These are phyloP conservation scores for Geosmithia putterillii DNA, from an alignment of 2,329 filamentous ascomycete genomes.

Conservation along the genomic window DNA sequence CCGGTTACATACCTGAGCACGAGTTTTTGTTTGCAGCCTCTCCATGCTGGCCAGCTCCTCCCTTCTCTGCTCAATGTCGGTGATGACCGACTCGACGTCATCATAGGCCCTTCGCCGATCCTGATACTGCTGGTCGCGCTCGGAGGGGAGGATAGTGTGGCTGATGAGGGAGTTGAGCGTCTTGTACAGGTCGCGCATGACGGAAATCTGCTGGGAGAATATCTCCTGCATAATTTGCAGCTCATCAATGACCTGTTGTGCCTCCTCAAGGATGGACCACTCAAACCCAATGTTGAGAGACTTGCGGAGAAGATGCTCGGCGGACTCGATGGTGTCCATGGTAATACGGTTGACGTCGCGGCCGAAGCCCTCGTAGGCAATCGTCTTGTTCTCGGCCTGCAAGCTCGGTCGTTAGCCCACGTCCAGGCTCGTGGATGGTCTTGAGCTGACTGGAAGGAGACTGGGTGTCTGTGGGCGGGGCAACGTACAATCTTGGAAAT, in stretches of 20 bases:
- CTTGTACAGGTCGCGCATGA: slow-evolving; percentile 7
- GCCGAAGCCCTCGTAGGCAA: slow-evolving; percentile 7
- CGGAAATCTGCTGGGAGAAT: slow-evolving; percentile 5
- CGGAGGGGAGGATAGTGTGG: not conserved
- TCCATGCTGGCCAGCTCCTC: slow-evolving; percentile 13
- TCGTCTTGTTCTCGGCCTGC: slow-evolving; percentile 7
- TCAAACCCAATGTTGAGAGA: slow-evolving; percentile 9
- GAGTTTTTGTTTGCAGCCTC: slow-evolving; percentile 12
- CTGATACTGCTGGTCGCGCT: not conserved
- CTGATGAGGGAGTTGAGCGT: slow-evolving; percentile 5
- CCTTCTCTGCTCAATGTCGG: slow-evolving; percentile 6
- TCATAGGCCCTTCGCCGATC: slow-evolving; percentile 5
- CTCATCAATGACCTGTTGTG: slow-evolving; percentile 8
- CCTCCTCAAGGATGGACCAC: slow-evolving; percentile 8
- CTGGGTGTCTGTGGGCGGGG: not conserved
- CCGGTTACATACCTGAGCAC: slow-evolving; percentile 8
- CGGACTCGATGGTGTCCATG: slow-evolving; percentile 13
- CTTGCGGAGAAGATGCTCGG: slow-evolving; percentile 8
- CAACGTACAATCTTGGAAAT: slow-evolving; percentile 7
- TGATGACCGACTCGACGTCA: slow-evolving; percentile 3
- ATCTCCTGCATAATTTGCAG: slow-evolving; percentile 9
- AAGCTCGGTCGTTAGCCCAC: not conserved
- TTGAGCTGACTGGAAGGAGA: not conserved
- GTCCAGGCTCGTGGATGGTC: not conserved
- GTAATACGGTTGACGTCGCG: slow-evolving; percentile 9